Percentiles rank a stretch among this genome's conserved stretches.
Conservation (phyloP, 129 eudicot species). For the Tagetes erecta region DNA sequence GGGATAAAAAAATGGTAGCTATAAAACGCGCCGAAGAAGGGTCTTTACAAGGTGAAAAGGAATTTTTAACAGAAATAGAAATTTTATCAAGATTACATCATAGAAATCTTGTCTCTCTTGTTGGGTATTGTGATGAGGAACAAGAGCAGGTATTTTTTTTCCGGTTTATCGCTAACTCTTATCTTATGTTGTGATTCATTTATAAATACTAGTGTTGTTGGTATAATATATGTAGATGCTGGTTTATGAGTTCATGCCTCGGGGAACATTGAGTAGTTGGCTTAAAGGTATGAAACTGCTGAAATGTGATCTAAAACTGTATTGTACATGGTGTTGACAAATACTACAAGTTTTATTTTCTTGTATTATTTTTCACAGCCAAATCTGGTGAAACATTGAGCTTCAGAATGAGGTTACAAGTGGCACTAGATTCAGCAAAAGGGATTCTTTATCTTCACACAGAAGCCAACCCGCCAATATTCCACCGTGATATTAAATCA, state of each 20-base stretch:
- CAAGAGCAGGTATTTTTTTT: slow-evolving; percentile 64
- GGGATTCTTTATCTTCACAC: slow-evolving; percentile 91
- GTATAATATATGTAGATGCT: slow-evolving; percentile 56
- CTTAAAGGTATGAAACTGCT: slow-evolving; percentile 55
- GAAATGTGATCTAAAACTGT: background rate
- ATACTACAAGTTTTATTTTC: background rate
- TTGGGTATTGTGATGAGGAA: slow-evolving; percentile 86
- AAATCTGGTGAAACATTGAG: slow-evolving; percentile 50
- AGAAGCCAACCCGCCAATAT: slow-evolving; percentile 85
- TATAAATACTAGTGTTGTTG: slow-evolving; percentile 3
- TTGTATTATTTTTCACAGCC: slow-evolving; percentile 36
- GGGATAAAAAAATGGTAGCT: slow-evolving; percentile 58
- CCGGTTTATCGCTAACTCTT: background rate
- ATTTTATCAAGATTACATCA: slow-evolving; percentile 87
- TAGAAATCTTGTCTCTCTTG: slow-evolving; percentile 75
- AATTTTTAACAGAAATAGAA: slow-evolving; percentile 83
- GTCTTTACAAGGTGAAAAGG: slow-evolving; percentile 85
- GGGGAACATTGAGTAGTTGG: slow-evolving; percentile 76
- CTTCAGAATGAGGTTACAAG: slow-evolving; percentile 61
- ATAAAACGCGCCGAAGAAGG: slow-evolving; percentile 90
- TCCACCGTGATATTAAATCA: slow-evolving; percentile 88
- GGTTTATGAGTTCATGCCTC: slow-evolving; percentile 83
- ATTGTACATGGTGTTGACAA: background rate
- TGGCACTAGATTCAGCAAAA: slow-evolving; percentile 75
- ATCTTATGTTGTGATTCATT: background rate